phyloP scores from a whole-genome alignment of 345 rosid genomes.

The Fremontodendron californicum region DNA sequence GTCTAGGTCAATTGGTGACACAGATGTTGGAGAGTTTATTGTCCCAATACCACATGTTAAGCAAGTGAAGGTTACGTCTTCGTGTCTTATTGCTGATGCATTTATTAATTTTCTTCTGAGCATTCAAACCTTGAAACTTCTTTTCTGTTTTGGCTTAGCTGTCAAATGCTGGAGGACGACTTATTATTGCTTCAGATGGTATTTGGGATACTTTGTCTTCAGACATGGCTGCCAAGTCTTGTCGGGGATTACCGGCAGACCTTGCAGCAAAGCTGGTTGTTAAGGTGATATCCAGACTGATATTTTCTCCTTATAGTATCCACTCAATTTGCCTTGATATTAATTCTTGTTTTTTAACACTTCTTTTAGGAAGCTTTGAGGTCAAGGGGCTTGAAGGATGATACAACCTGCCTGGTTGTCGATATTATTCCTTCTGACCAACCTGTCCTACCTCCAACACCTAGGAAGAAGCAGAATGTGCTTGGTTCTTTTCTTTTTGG shows the following conservation, averaged over 20 bases:
- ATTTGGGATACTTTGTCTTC: constrained; percentile 97
- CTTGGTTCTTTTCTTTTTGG: constrained; percentile 62
- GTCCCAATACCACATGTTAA: constrained; percentile 98
- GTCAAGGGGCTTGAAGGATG: constrained; percentile 97
- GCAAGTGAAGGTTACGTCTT: constrained; percentile 82
- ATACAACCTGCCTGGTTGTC: constrained; percentile 98
- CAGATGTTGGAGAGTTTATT: constrained; percentile 96
- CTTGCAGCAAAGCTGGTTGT: constrained; percentile 97
- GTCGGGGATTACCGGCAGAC: constrained; percentile 93
- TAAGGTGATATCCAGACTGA: constrained; percentile 50
- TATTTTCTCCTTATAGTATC: not conserved
- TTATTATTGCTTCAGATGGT: constrained; percentile 98
- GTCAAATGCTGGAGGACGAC: constrained; percentile 92
- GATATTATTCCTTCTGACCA: constrained; percentile 85
- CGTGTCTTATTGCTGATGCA: not conserved
- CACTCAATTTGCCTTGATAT: constrained; percentile 13
- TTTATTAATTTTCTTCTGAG: constrained; percentile 5
- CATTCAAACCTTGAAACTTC: constrained; percentile 8
- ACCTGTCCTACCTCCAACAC: constrained; percentile 61
- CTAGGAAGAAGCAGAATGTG: constrained; percentile 66
- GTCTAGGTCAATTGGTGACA: constrained; percentile 97
- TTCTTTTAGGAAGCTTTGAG: constrained; percentile 80
- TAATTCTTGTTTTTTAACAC: constrained; percentile 13
- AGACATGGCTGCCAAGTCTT: constrained; percentile 89
- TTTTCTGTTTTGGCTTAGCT: constrained; percentile 43